A percentile compares a stretch with the other conserved stretches of the same genome.
These are phyloP conservation scores for Spathaspora sp. DNA, from an alignment of 1,139 yeast species.

Conservation along the genomic window DNA sequence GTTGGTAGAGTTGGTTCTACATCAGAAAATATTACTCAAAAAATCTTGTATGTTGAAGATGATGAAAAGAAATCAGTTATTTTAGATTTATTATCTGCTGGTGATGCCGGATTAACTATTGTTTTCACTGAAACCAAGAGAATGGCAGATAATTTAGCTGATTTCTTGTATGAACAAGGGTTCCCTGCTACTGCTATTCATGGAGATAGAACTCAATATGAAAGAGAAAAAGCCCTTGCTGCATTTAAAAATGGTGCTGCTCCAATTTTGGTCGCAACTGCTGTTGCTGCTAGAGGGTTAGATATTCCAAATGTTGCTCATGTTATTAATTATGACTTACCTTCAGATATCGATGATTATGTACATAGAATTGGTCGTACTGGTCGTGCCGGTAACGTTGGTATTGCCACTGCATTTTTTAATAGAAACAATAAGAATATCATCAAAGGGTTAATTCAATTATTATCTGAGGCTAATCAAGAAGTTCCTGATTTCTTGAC, in stretches of 20 bases:
- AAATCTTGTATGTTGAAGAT: conserved; percentile 89
- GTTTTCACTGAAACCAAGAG: conserved; percentile 98
- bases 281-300: conserved; percentile 98
- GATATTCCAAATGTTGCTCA: conserved; percentile 99
- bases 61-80: conserved; percentile 90
- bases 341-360: conserved; percentile 95
- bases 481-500: conserved; percentile 90
- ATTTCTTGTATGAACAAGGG: conserved; percentile 82
- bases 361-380: conserved; percentile 99
- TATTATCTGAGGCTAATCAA: conserved; percentile 94
- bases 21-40: conserved; percentile 95
- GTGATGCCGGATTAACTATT: conserved; percentile 83
- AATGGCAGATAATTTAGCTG: conserved; percentile 95
- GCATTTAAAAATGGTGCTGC: conserved; percentile 84
- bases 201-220: conserved; percentile 97
- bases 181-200: conserved; percentile 98
- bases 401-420: conserved; percentile 97
- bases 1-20: conserved; percentile 99
- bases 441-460: conserved; percentile 83
- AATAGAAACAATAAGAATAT: conserved; percentile 93
- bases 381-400: conserved; percentile 99
- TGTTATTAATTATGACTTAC: conserved; percentile 95
- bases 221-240: conserved; percentile 96
- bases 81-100: conserved; percentile 78
- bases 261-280: conserved; percentile 95